Conservation (phyloP, 108 stramenopile species). For the Skeletonema menzelii region DNA sequence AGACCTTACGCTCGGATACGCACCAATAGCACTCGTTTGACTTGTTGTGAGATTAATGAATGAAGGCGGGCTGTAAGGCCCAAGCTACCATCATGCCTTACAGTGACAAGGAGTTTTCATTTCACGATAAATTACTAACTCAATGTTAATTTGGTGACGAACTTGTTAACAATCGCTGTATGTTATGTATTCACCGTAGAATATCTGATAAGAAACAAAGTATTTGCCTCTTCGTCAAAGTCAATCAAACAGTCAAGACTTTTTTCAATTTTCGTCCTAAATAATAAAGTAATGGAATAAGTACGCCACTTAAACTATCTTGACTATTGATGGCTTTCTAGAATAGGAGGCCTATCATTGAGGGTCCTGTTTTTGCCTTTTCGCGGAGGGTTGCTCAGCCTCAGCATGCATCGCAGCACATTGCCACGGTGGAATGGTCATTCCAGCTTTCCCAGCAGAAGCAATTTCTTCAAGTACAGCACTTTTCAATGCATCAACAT, state of each 20-base stretch:
- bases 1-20: background rate
- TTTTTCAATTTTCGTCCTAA: background rate
- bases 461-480: conserved; percentile 47
- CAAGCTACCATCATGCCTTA: background rate
- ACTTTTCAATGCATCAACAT: conserved; percentile 45
- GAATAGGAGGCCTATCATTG: too few relatives aligned
- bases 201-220: too few relatives aligned
- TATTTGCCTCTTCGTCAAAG: too few relatives aligned
- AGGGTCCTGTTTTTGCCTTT: conserved; percentile 16
- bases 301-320: background rate
- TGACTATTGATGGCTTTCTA: background rate
- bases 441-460: conserved; percentile 29
- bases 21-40: background rate
- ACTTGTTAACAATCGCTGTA: background rate
- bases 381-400: conserved; percentile 6
- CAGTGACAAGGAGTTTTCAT: conserved; percentile 1
- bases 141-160: background rate
- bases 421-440: conserved; percentile 63
- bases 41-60: background rate
- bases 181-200: too few relatives aligned
- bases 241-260: too few relatives aligned
- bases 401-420: conserved; percentile 44
- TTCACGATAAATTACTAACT: background rate
- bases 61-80: too few relatives aligned
- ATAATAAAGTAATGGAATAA: background rate